Base-by-base conservation (phyloP, 495 filamentous ascomycete genomes). In the Aspergillus coremiiformis region DNA sequence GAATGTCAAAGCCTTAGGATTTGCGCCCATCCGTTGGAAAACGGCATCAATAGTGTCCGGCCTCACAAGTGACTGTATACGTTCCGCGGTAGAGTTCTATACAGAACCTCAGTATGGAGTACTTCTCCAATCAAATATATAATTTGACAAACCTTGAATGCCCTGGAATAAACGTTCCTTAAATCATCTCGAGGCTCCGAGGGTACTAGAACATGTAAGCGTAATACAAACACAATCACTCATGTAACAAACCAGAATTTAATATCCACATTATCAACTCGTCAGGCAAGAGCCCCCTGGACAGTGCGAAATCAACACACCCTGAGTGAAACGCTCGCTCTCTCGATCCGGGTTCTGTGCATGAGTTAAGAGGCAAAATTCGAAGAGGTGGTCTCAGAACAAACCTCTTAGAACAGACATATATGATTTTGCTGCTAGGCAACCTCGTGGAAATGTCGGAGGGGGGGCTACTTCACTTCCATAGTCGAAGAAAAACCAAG, bases 251-350 rank as follows among this genome's bases (percentile, higher is more conserved):
- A 80, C 80, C 60, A 54, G 89, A 81, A 35, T 82, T 70, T 10
- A 94, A 69, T 3, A 92, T 76, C 90, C 90, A 96, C 17, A 72
- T 44, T 20, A 89, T 73, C 17, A 94, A 59, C 49, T 88, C 82
- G 47, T 90, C 81, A 1, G 90, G 84, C 5, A 93, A 67, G 12
- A 66, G 66, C 30, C 71, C 66, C 50, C 73, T 75, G 15, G 62
- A 62, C 23, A 84, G 70, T 17, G 85, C 76, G 52, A 82, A 75
- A 54, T 81, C 78, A 1, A 85, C 70, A 50, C 84, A 75, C 1
- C 89, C 89, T 42, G 84, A 84, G 37, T 87, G 66, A 52, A 94
- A 79, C 2, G 78, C 71, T 55, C 87, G 80, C 32, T 80, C 70
- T 39, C 87, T 75, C 39, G 70, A 65, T 6, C 69, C 67, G 1